Conservation (phyloP, 228 moss, liverwort and hornwort species). For the Sphagnum fallax region DNA sequence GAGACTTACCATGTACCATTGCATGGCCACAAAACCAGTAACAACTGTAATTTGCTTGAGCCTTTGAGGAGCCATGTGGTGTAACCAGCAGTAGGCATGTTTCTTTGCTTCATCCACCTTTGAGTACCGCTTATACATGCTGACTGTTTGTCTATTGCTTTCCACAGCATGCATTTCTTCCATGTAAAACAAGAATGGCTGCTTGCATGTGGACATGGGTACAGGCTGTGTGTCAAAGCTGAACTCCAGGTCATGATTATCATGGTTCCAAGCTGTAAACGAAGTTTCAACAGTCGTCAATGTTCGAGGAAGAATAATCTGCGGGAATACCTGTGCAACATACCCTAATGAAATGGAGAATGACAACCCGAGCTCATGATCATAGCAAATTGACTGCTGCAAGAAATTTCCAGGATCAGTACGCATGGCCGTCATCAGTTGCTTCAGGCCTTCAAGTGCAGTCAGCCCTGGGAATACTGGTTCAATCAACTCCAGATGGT, state of each 20-base stretch:
- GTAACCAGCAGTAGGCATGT: no score
- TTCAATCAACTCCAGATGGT: slow-evolving; percentile 43
- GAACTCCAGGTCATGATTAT: slow-evolving; percentile 27
- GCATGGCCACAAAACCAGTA: no score
- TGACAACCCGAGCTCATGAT: slow-evolving; percentile 26
- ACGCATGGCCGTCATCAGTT: slow-evolving; percentile 31
- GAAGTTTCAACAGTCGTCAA: slow-evolving; percentile 31
- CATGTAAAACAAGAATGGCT: slow-evolving; percentile 41
- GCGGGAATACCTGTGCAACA: slow-evolving; percentile 41
- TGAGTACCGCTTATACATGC: no score
- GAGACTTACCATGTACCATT: no score
- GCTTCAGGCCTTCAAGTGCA: slow-evolving; percentile 34
- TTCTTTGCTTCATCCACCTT: no score
- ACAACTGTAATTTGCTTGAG: no score
- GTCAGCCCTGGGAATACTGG: slow-evolving; percentile 39
- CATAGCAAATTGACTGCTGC: slow-evolving; percentile 49
- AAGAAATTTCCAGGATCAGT: slow-evolving; percentile 38
- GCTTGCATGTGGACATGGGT: slow-evolving; percentile 33
- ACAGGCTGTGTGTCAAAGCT: slow-evolving; percentile 36
- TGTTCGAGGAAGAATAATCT: slow-evolving; percentile 33
- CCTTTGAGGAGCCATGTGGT: no score
- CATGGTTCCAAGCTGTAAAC: slow-evolving; percentile 39
- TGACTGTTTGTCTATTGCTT: background rate
- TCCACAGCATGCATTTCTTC: slow-evolving; percentile 32
- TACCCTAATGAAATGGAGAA: slow-evolving; percentile 42